Percentiles rank a stretch among this genome's conserved stretches.
Evolutionary conservation across 78 protist species (phyloP).

Genomic region (Parvularia atlantis): DNA sequence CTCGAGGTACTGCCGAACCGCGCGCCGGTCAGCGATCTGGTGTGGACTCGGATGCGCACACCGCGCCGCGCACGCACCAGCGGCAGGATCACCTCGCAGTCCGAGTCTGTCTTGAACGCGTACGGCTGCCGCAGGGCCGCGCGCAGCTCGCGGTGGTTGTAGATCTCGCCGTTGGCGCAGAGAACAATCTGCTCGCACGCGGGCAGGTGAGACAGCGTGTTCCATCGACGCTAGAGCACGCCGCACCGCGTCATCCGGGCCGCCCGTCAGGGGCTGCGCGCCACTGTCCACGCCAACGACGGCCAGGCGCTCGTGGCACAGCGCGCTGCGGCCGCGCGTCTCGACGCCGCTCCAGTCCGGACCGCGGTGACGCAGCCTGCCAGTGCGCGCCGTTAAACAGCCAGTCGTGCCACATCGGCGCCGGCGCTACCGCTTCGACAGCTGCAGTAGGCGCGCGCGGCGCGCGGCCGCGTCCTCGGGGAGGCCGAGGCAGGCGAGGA

Average conservation of each 20-base stretch:
- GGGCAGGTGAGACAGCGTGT: neutral
- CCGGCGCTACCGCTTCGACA: constrained; percentile 20
- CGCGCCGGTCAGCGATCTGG: neutral
- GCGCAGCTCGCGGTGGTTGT: constrained; percentile 55
- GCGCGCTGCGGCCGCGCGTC: constrained; percentile 12
- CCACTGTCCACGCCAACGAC: constrained; percentile 65
- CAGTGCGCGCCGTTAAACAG: neutral
- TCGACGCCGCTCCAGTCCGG: constrained; percentile 78
- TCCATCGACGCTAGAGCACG: constrained; percentile 16
- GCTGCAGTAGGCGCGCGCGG: constrained; percentile 23
- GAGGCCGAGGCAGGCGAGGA: constrained; percentile 47
- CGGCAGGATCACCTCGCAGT: constrained; percentile 71
- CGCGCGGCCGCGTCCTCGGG: constrained; percentile 27
- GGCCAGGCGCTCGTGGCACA: constrained; percentile 73
- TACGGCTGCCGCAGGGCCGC: constrained; percentile 10
- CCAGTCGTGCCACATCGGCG: neutral
- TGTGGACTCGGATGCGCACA: no score
- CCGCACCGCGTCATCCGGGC: neutral
- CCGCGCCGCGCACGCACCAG: neutral
- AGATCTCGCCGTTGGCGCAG: constrained; percentile 80
- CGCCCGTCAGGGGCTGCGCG: constrained; percentile 58
- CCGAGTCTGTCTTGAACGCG: constrained; percentile 50
- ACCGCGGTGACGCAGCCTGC: constrained; percentile 67
- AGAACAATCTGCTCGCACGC: constrained; percentile 41
- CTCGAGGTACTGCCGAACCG: constrained; percentile 28